These are phyloP conservation scores for Carex littledalei DNA, from an alignment of 176 grass and related monocot genomes.

Conservation along the genomic window DNA sequence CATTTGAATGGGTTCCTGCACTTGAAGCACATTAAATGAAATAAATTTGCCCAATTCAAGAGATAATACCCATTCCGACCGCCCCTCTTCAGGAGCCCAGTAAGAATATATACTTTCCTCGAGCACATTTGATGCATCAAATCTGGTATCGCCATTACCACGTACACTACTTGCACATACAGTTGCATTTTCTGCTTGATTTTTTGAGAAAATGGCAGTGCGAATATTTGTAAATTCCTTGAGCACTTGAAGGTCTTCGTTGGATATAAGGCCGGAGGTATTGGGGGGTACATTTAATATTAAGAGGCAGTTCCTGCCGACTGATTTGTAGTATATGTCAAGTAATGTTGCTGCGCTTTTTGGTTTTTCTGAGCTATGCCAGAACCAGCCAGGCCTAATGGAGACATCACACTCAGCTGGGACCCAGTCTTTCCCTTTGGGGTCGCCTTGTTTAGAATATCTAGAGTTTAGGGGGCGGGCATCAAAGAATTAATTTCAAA, in stretches of 20 bases:
- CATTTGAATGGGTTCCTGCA: slow-evolving; percentile 94
- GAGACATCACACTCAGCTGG: slow-evolving; percentile 96
- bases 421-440: slow-evolving; percentile 70
- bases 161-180: slow-evolving; percentile 55
- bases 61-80: slow-evolving; percentile 46
- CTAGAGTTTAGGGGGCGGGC: slow-evolving; percentile 26
- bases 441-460: slow-evolving; percentile 58
- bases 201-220: slow-evolving; percentile 57
- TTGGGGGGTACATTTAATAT: slow-evolving; percentile 93
- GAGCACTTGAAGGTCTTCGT: slow-evolving; percentile 70
- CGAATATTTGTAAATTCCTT: slow-evolving; percentile 66
- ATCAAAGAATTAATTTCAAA: background rate
- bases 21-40: slow-evolving; percentile 72
- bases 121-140: slow-evolving; percentile 60
- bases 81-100: slow-evolving; percentile 64
- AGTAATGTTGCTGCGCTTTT: slow-evolving; percentile 55
- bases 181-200: slow-evolving; percentile 53
- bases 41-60: slow-evolving; percentile 39
- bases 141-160: slow-evolving; percentile 46
- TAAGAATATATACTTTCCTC: slow-evolving; percentile 55
- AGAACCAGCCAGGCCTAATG: slow-evolving; percentile 91
- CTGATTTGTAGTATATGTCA: slow-evolving; percentile 93
- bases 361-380: slow-evolving; percentile 73
- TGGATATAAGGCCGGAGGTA: slow-evolving; percentile 61
- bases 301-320: slow-evolving; percentile 91